Evolutionary conservation across 805 yeast genomes (phyloP), one percentile per base, ranked within the genome.

Genomic region (Brettanomyces naardenensis): DNA sequence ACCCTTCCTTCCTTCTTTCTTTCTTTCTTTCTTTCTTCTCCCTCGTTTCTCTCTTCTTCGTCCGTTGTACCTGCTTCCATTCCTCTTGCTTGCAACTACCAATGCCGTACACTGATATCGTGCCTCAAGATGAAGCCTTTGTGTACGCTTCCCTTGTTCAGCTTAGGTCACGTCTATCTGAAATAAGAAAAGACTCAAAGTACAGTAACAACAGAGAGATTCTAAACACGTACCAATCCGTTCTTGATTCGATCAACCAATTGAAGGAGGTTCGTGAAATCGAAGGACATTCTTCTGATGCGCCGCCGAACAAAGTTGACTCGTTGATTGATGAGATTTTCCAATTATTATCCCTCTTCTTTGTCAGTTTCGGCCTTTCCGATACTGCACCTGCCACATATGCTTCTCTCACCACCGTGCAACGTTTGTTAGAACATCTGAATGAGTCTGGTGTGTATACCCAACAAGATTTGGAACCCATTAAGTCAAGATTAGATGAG

Each of bases 381-480:
- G 80, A 87, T 48, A 73, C 87, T 26, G 95, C 96, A 1, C 95
- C 97, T 1, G 95, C 97, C 4, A 85, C 95, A 1, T 92, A 84
- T 61, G 90, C 95, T 5, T 84, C 95, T 3, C 64, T 90, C 30
- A 71, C 88, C 30, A 87, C 97, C 0, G 95, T 92, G 17, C 81
- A 80, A 60, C 77, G 92, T 48, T 64, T 92, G 41, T 67, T 92
- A 47, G 84, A 77, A 45, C 97, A 90, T 61, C 64, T 90, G 44
- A 73, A 76, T 46, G 95, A 85, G 54, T 75, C 85, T 35, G 78
- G 78, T 39, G 86, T 85, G 17, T 90, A 79, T 59, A 88, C 97
- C 1, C 76, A 75, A 39, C 84, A 82, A 48, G 98, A 92, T 57
- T 69, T 88, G 46, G 64, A 68, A 42, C 95, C 96, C 2, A 83